Conservation (phyloP, 805 yeast species). For the Candida morakotiae region DNA sequence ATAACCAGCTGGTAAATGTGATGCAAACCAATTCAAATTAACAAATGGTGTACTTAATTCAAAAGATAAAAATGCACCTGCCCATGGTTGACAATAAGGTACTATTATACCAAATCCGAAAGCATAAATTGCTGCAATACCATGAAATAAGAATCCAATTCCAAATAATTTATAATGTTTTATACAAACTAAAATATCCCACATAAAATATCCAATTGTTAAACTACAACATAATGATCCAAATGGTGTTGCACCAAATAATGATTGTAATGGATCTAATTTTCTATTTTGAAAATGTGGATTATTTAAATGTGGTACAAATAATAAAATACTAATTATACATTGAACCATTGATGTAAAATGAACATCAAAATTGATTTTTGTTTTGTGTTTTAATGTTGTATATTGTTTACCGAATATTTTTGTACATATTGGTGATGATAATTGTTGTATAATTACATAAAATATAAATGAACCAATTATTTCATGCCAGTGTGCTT, state of each 20-base stretch:
- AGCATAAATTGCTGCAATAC: slow-evolving; percentile 73
- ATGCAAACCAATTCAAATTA: slow-evolving; percentile 87
- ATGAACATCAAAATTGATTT: slow-evolving; percentile 84
- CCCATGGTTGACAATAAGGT: slow-evolving; percentile 79
- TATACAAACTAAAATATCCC: slow-evolving; percentile 80
- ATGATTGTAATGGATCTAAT: slow-evolving; percentile 37
- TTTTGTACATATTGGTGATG: slow-evolving; percentile 47
- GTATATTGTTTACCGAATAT: slow-evolving; percentile 56
- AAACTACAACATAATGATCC: slow-evolving; percentile 69
- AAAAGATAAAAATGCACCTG: slow-evolving; percentile 77
- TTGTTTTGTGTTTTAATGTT: slow-evolving; percentile 39
- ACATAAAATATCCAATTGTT: slow-evolving; percentile 81
- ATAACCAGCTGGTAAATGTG: slow-evolving; percentile 66
- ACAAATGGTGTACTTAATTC: slow-evolving; percentile 95
- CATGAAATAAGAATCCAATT: slow-evolving; percentile 77
- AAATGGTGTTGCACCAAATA: slow-evolving; percentile 71
- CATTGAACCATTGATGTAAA: slow-evolving; percentile 86
- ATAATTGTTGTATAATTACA: slow-evolving; percentile 45
- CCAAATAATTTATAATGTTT: slow-evolving; percentile 69
- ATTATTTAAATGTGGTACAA: slow-evolving; percentile 65
- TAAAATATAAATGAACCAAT: slow-evolving; percentile 58
- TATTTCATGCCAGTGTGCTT: slow-evolving; percentile 75
- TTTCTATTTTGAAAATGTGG: slow-evolving; percentile 35
- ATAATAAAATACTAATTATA: slow-evolving; percentile 52
- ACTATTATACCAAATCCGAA: slow-evolving; percentile 53